Conservation (phyloP, 83 land plant genomes). For the Picea abies region DNA sequence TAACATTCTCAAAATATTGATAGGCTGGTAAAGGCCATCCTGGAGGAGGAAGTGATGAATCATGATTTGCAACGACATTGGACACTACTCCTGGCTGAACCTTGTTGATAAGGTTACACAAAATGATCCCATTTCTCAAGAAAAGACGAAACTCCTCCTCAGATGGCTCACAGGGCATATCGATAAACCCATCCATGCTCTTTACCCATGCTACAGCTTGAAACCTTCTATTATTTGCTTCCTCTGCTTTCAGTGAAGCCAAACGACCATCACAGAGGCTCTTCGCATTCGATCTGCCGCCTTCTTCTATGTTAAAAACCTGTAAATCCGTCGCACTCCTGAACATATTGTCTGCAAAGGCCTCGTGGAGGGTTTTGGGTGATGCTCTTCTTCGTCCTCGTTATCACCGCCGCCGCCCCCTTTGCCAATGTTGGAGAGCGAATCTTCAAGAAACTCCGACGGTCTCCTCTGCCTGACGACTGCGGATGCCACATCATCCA, state of each 20-base stretch:
- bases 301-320: too few relatives aligned
- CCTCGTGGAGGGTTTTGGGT: neutral
- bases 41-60: constrained; percentile 24
- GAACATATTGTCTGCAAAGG: too few relatives aligned
- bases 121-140: constrained; percentile 60
- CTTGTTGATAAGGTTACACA: constrained; percentile 67
- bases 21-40: constrained; percentile 52
- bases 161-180: constrained; percentile 47
- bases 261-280: too few relatives aligned
- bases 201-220: constrained; percentile 55
- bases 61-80: constrained; percentile 58
- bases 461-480: neutral
- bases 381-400: neutral
- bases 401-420: neutral
- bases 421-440: neutral
- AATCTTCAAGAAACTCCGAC: neutral
- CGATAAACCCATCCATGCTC: constrained; percentile 42
- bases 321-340: too few relatives aligned
- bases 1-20: constrained; percentile 72
- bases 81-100: constrained; percentile 61
- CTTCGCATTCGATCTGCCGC: too few relatives aligned
- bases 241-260: too few relatives aligned
- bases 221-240: constrained; percentile 49
- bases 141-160: constrained; percentile 65
- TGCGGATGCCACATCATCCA: neutral